Percentiles rank a stretch among this genome's conserved stretches.
Conservation (phyloP, 805 yeast species). For the Starmerella etchellsii region DNA sequence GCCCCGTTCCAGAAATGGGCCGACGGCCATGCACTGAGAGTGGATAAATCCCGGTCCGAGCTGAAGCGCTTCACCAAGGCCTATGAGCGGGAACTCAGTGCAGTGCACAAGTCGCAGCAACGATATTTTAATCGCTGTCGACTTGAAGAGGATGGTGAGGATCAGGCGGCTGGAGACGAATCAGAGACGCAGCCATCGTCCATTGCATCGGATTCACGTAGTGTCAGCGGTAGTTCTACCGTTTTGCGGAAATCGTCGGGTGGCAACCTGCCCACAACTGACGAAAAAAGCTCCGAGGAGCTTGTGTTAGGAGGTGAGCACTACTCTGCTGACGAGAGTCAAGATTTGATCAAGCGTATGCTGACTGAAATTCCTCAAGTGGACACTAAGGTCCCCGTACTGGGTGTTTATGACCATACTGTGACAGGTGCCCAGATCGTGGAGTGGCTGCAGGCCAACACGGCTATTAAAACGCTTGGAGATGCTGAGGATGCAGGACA, state of each 20-base stretch:
- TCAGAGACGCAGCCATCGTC: neutral
- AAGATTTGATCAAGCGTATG: slow-evolving; percentile 33
- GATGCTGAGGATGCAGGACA: slow-evolving; percentile 66
- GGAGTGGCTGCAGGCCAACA: slow-evolving; percentile 42
- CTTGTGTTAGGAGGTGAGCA: slow-evolving; percentile 24
- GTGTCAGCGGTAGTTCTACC: neutral
- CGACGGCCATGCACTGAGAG: slow-evolving; percentile 52
- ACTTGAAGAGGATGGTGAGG: slow-evolving; percentile 42
- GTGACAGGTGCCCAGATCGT: slow-evolving; percentile 50
- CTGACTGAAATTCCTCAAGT: slow-evolving; percentile 39
- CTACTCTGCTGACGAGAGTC: slow-evolving; percentile 31
- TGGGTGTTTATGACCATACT: slow-evolving; percentile 54
- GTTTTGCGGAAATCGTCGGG: neutral
- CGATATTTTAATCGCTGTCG: slow-evolving; percentile 69
- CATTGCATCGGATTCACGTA: neutral
- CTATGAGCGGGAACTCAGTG: slow-evolving; percentile 37
- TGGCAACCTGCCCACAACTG: neutral
- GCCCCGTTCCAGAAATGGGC: slow-evolving; percentile 68
- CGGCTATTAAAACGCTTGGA: slow-evolving; percentile 35
- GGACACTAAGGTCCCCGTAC: slow-evolving; percentile 49
- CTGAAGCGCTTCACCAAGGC: slow-evolving; percentile 39
- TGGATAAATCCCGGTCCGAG: slow-evolving; percentile 46
- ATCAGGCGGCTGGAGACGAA: neutral
- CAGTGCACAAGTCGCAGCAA: slow-evolving; percentile 46
- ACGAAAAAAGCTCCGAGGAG: slow-evolving; percentile 18